Conservation (phyloP, 2,329 filamentous ascomycete genomes). For the Mycosphaerelloides madeirae region DNA sequence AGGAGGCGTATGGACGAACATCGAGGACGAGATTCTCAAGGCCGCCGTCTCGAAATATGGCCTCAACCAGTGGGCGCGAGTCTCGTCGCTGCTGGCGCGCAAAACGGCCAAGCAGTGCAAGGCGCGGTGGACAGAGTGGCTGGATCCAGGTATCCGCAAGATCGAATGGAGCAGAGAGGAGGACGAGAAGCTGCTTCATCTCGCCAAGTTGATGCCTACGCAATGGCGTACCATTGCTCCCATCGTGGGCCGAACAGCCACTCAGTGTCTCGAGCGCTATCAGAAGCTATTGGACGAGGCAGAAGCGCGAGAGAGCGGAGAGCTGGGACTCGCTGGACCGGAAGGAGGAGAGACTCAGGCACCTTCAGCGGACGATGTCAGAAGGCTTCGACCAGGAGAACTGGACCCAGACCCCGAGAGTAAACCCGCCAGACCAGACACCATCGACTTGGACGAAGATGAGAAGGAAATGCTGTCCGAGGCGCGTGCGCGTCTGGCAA, state of each 20-base stretch:
- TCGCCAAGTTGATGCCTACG: conserved; percentile 97
- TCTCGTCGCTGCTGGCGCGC: conserved; percentile 90
- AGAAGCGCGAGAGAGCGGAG: conserved; percentile 72
- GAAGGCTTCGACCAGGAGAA: conserved; percentile 77
- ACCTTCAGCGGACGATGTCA: conserved; percentile 87
- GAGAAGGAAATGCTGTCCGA: conserved; percentile 99
- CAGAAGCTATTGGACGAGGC: conserved; percentile 95
- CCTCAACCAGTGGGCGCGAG: conserved; percentile 95
- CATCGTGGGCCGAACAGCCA: conserved; percentile 91
- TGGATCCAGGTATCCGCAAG: conserved; percentile 96
- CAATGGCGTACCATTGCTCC: conserved; percentile 99
- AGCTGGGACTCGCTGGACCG: conserved; percentile 76
- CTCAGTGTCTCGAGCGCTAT: conserved; percentile 94
- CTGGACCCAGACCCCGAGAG: conserved; percentile 96
- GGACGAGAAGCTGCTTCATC: conserved; percentile 91
- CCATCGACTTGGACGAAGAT: conserved; percentile 96
- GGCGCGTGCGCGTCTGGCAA: conserved; percentile 89
- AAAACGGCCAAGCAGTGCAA: conserved; percentile 99
- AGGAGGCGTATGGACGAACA: conserved; percentile 65
- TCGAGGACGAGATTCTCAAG: conserved; percentile 94
- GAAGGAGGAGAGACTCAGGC: conserved; percentile 82
- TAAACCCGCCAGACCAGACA: conserved; percentile 91
- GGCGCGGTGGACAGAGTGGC: conserved; percentile 96
- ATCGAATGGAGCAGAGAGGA: conserved; percentile 99
- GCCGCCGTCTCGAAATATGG: conserved; percentile 92